Base-by-base conservation (phyloP, 371 early-diverging fungal genomes). In the Cladochytrium tenue region DNA sequence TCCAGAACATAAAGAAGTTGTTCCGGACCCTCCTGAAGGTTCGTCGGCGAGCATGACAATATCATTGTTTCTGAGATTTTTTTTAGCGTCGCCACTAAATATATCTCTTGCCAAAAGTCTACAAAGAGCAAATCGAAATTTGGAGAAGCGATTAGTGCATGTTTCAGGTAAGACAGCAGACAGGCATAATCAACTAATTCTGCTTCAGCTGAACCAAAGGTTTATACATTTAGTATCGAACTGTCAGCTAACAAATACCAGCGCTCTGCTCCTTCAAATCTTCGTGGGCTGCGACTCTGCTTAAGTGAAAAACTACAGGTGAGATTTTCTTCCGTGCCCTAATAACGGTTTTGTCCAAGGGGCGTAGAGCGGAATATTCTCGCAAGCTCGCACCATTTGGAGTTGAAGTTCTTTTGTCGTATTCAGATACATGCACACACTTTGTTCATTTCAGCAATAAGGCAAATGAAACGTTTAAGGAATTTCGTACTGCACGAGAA, bases 381-480 rank as follows among this genome's bases (percentile, higher is more conserved):
- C n/a, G 52, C 20, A 4, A 27, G 5, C 26, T 20, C 32, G 28
- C 25, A 17, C 13, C n/a, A 3, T 32, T 62, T 28, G 62, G 62
- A 13, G 62, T 35, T 15, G 23, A 30, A 26, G n/a, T 62, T 5
- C 28, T 62, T 20, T 13, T 32, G 3, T 51, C 62, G 27, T 62
- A 51, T 31, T 53, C 51, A 13, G 31, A 62, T 27, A 31, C 28
- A 7, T 62, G 62, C 53, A 62, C 62, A 15, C 62, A 62, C 32
- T 52, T 62, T 13, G 15, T 62, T n/a, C 62, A 62, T 53, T 28
- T 53, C 20, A 32, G 53, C n/a, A 26, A 51, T n/a, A 28, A 35
- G 17, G 32, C 26, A 25, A 32, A 20, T n/a, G 63, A 63, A 23
- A 32, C 3, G 13, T 56, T 63, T 5, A 53, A 56, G 34, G 63